Evolutionary conservation across 805 yeast genomes (phyloP).

Genomic region (Wilhelminamyces savonicus): DNA sequence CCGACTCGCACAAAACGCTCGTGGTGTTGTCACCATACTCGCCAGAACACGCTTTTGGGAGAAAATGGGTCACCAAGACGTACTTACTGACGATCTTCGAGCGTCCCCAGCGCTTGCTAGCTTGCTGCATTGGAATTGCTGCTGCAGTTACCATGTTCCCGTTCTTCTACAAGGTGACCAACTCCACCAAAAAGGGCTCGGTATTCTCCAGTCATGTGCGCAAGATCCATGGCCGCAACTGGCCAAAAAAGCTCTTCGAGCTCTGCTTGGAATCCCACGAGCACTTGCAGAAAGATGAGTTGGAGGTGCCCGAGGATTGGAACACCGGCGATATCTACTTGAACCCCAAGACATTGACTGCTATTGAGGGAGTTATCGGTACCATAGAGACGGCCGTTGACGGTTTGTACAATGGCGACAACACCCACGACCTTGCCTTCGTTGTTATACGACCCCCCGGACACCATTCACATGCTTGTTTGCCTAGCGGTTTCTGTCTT

Average conservation of each 20-base stretch:
- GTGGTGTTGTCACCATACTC: slow-evolving; percentile 66
- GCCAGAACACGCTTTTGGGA: slow-evolving; percentile 64
- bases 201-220: slow-evolving; percentile 54
- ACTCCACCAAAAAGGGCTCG: slow-evolving; percentile 43
- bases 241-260: slow-evolving; percentile 57
- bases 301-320: slow-evolving; percentile 81
- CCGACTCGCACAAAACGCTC: slow-evolving; percentile 42
- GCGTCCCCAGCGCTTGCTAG: slow-evolving; percentile 73
- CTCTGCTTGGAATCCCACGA: slow-evolving; percentile 54
- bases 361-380: slow-evolving; percentile 72
- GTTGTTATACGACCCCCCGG: slow-evolving; percentile 79
- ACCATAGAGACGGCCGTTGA: slow-evolving; percentile 71
- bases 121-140: slow-evolving; percentile 71
- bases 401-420: slow-evolving; percentile 17
- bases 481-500: slow-evolving; percentile 82
- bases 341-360: slow-evolving; percentile 57
- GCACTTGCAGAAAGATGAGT: slow-evolving; percentile 44
- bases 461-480: slow-evolving; percentile 76
- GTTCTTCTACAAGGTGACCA: slow-evolving; percentile 44
- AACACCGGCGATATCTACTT: slow-evolving; percentile 78
- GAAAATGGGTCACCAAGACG: slow-evolving; percentile 69
- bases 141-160: slow-evolving; percentile 70
- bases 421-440: slow-evolving; percentile 44
- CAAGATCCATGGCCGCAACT: slow-evolving; percentile 65
- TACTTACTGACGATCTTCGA: slow-evolving; percentile 69